These are phyloP conservation scores for Ogataea minuta DNA, from an alignment of 805 yeast species.

Conservation along the genomic window DNA sequence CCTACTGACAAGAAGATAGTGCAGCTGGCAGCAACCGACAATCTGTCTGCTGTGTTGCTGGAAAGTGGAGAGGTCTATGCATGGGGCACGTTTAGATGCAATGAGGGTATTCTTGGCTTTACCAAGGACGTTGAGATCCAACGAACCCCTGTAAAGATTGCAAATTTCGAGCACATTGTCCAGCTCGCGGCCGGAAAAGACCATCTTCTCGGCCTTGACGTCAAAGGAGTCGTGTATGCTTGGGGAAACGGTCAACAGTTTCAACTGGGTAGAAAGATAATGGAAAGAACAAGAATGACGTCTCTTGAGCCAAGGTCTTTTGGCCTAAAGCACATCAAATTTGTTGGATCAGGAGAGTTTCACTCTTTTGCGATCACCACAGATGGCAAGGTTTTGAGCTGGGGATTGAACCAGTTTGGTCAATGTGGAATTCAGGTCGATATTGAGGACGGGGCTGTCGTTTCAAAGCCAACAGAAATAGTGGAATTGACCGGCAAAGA, in stretches of 20 bases:
- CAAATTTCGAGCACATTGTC: constrained; percentile 62
- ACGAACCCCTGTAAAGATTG: constrained; percentile 61
- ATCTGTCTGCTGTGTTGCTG: constrained; percentile 75
- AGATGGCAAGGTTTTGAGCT: constrained; percentile 68
- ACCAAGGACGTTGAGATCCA: constrained; percentile 64
- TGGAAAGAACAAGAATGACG: constrained; percentile 72
- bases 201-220: constrained; percentile 80
- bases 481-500: constrained; percentile 57
- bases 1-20: constrained; percentile 61
- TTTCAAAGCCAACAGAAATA: constrained; percentile 74
- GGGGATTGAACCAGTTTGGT: constrained; percentile 98
- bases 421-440: constrained; percentile 85
- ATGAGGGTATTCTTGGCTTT: constrained; percentile 89
- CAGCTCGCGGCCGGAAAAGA: constrained; percentile 93
- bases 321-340: constrained; percentile 75
- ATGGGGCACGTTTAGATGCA: constrained; percentile 96
- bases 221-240: constrained; percentile 82
- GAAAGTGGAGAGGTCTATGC: constrained; percentile 88
- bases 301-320: constrained; percentile 80
- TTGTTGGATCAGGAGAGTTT: constrained; percentile 89
- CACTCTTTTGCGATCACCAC: constrained; percentile 89
- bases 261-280: constrained; percentile 84
- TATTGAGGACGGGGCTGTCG: constrained; percentile 81
- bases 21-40: constrained; percentile 89
- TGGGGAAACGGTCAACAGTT: constrained; percentile 98